Conservation (phyloP, 1,139 yeast genomes). For the Candida sp. region DNA sequence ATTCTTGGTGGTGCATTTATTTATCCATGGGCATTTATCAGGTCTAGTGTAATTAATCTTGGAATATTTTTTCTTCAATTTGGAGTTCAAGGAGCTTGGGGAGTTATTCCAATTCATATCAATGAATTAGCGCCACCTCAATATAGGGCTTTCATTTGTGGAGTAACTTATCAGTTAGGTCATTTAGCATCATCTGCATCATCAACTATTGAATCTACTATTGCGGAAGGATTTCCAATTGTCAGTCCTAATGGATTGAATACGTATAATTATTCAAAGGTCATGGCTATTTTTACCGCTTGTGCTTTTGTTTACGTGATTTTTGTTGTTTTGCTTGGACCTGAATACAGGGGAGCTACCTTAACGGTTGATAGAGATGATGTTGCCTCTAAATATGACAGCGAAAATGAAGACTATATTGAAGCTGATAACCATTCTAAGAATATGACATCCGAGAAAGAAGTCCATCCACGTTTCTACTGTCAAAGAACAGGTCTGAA, state of each 20-base stretch:
- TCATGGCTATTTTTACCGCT: slow-evolving; percentile 83
- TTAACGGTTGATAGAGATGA: slow-evolving; percentile 23
- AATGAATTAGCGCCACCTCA: no score
- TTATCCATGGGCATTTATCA: no score
- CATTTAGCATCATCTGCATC: slow-evolving; percentile 41
- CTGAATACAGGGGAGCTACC: slow-evolving; percentile 56
- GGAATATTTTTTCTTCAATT: no score
- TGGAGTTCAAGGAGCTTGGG: no score
- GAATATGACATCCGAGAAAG: background rate
- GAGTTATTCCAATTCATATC: no score
- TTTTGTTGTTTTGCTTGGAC: slow-evolving; percentile 62
- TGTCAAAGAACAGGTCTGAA: no score
- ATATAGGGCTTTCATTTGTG: no score
- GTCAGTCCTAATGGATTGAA: slow-evolving; percentile 8
- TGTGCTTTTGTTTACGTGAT: slow-evolving; percentile 69
- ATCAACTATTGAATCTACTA: slow-evolving; percentile 74
- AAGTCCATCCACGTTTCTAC: background rate
- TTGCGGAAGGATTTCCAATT: slow-evolving; percentile 65
- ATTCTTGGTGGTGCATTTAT: no score
- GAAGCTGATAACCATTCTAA: slow-evolving; percentile 6
- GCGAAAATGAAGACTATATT: slow-evolving; percentile 8
- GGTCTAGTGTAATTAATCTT: no score
- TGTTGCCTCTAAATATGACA: slow-evolving; percentile 10
- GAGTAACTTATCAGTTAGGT: no score
- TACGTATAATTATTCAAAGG: slow-evolving; percentile 36